Evolutionary conservation across 352 stramenopile species (phyloP).

Genomic region (Globisporangium canariense): DNA sequence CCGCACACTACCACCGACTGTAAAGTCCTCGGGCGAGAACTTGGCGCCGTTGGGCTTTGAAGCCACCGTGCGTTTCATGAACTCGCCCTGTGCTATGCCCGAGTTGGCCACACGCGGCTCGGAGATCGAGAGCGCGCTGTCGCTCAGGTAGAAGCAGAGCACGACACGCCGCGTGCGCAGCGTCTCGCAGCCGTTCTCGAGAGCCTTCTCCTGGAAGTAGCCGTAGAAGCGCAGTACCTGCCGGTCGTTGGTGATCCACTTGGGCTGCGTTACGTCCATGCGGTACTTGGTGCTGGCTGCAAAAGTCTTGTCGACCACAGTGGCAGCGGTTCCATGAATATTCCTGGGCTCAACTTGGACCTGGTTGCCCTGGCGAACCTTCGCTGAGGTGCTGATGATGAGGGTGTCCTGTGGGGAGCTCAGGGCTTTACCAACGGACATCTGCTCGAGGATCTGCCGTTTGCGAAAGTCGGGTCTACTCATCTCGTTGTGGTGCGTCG

Average conservation of each 20-base stretch:
- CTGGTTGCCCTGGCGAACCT: conserved; percentile 7
- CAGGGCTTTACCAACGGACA: conserved; percentile 44
- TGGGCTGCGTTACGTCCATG: conserved; percentile 41
- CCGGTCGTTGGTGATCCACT: conserved; percentile 68
- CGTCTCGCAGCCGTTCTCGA: conserved; percentile 27
- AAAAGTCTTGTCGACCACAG: background rate
- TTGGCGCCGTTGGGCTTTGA: conserved; percentile 27
- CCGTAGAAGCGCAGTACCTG: conserved; percentile 90
- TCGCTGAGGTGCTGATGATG: conserved; percentile 9
- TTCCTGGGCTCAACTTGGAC: background rate
- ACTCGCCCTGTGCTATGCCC: conserved; percentile 85
- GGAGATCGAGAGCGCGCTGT: conserved; percentile 82
- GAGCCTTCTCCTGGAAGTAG: conserved; percentile 79
- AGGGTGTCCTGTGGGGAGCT: background rate
- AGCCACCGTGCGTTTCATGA: conserved; percentile 72
- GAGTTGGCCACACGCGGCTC: conserved; percentile 87
- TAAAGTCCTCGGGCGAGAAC: conserved; percentile 75
- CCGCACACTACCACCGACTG: conserved; percentile 63
- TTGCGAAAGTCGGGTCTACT: conserved; percentile 51
- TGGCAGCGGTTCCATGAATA: background rate
- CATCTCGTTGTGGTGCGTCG: conserved; percentile 44
- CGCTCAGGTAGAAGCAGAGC: conserved; percentile 81
- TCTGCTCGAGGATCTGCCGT: conserved; percentile 59
- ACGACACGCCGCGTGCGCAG: conserved; percentile 53
- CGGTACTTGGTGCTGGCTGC: conserved; percentile 39